phyloP scores from a whole-genome alignment of 1,284 basidiomycete species.

The Takashimella tepidaria region DNA sequence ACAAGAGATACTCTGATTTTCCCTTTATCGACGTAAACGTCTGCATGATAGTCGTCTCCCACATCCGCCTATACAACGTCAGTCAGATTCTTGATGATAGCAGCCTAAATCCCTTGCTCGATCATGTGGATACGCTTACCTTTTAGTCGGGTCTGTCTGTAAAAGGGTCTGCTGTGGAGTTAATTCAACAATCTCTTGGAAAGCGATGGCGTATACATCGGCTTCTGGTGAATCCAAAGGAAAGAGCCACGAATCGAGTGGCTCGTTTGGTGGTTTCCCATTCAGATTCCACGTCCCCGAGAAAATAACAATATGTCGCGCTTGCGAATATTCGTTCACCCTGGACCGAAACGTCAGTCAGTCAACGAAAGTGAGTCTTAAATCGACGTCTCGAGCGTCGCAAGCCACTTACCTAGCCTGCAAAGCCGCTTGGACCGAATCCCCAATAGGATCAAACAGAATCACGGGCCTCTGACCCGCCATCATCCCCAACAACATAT shows the following conservation, averaged over 20 bases:
- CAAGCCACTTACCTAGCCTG: conserved; percentile 56
- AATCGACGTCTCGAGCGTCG: too few species aligned
- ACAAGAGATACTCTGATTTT: conserved; percentile 72
- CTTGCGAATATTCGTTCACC: conserved; percentile 77
- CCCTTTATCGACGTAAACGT: conserved; percentile 62
- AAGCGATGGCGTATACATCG: conserved; percentile 85
- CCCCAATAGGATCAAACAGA: conserved; percentile 91
- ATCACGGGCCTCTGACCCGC: conserved; percentile 79
- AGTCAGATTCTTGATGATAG: not conserved
- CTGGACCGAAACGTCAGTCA: conserved; percentile 50
- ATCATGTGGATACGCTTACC: conserved; percentile 49
- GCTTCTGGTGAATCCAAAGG: conserved; percentile 56
- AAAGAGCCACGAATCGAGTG: conserved; percentile 83
- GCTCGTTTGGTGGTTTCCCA: conserved; percentile 75
- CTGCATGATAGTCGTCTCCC: conserved; percentile 79
- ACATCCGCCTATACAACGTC: conserved; percentile 61
- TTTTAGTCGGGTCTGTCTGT: conserved; percentile 91
- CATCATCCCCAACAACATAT: conserved; percentile 91
- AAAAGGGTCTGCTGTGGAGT: conserved; percentile 96
- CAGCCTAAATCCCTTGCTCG: not conserved
- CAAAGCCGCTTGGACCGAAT: conserved; percentile 69
- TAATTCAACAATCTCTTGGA: conserved; percentile 96
- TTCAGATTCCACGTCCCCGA: conserved; percentile 96
- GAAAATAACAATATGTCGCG: conserved; percentile 68
- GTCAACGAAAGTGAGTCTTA: too few species aligned